Percentiles rank a stretch among this genome's conserved stretches.
These are phyloP conservation scores for Jatropha podagrica DNA, from an alignment of 441 rosid genomes.

Conservation along the genomic window DNA sequence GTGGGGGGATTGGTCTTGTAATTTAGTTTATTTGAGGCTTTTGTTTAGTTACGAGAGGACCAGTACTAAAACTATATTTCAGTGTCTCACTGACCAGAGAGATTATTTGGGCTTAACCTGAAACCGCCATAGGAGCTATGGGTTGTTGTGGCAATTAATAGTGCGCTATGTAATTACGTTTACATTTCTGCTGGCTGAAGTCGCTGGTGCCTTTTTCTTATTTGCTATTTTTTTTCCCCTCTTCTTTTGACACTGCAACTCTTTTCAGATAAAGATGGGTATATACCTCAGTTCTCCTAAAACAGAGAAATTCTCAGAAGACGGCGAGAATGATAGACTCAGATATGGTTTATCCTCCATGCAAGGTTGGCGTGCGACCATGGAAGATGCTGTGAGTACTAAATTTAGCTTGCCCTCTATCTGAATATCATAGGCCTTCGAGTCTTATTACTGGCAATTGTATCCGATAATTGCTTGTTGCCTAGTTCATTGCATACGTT, in stretches of 20 bases:
- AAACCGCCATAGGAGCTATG: neutral
- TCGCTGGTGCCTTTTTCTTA: neutral
- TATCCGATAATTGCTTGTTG: neutral
- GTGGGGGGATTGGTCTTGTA: neutral
- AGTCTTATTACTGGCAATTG: neutral
- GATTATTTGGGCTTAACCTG: neutral
- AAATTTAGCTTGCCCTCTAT: slow-evolving; percentile 2
- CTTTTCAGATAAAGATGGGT: slow-evolving; percentile 63
- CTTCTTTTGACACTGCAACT: neutral
- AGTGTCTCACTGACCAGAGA: neutral
- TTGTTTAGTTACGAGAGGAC: neutral
- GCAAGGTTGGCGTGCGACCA: slow-evolving; percentile 99
- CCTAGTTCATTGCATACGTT: neutral
- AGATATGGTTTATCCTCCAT: slow-evolving; percentile 92
- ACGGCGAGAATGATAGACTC: slow-evolving; percentile 72
- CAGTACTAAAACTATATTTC: neutral
- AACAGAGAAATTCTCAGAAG: slow-evolving; percentile 90
- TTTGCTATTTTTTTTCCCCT: neutral
- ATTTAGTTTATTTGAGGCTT: neutral
- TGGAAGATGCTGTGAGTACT: slow-evolving; percentile 98
- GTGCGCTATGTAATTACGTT: neutral
- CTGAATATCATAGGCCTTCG: slow-evolving; percentile 7
- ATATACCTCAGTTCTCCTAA: slow-evolving; percentile 92
- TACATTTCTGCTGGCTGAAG: neutral
- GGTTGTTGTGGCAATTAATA: neutral